Conservation (phyloP, 208 protist genomes). For the Willaertia magna region DNA sequence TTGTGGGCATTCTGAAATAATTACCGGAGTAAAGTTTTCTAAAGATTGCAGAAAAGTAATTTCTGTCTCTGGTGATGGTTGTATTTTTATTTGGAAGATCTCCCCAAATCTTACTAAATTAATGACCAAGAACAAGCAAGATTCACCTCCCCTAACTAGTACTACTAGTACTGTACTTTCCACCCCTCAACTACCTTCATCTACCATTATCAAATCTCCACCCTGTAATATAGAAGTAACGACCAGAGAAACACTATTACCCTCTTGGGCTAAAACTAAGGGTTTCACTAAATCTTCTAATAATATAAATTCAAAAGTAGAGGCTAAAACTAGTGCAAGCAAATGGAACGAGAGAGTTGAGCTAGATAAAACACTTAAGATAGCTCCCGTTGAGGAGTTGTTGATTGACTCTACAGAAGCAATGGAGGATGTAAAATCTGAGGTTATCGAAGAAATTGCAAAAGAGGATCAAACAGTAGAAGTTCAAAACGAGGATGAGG, state of each 20-base stretch:
- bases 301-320: neutral
- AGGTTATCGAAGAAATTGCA: too few relatives aligned
- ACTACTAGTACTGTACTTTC: too few relatives aligned
- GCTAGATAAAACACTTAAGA: neutral
- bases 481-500: neutral
- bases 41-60: conserved; percentile 7
- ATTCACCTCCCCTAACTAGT: too few relatives aligned
- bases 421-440: too few relatives aligned
- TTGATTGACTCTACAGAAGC: too few relatives aligned
- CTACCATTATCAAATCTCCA: neutral
- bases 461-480: neutral
- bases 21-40: conserved; percentile 12
- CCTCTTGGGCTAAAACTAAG: neutral
- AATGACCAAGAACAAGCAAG: neutral
- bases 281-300: neutral
- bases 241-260: neutral
- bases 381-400: too few relatives aligned
- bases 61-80: conserved; percentile 23
- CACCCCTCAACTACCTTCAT: too few relatives aligned
- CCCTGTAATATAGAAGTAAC: neutral
- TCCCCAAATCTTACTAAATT: neutral
- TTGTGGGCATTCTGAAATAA: conserved; percentile 14
- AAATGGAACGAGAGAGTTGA: neutral
- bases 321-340: neutral
- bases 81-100: conserved; percentile 24